Conservation (phyloP, 2,329 filamentous ascomycete species). For the Talaromyces funiculosus region DNA sequence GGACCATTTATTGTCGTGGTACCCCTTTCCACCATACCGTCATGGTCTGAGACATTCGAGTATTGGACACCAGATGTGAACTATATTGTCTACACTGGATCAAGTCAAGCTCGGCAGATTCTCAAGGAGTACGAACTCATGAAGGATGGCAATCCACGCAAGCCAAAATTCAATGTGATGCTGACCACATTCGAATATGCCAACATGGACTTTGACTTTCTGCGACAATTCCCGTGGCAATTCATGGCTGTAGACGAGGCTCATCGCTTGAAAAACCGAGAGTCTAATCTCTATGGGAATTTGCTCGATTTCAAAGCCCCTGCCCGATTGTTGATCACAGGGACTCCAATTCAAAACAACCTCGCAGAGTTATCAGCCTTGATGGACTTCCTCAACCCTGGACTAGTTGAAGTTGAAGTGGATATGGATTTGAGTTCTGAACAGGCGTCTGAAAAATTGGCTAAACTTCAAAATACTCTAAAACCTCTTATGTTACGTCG, state of each 20-base stretch:
- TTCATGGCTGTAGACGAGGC: slow-evolving; percentile 95
- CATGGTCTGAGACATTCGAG: slow-evolving; percentile 98
- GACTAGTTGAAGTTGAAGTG: slow-evolving; percentile 82
- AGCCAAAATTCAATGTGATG: slow-evolving; percentile 94
- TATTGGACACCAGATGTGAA: slow-evolving; percentile 93
- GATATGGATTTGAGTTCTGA: slow-evolving; percentile 79
- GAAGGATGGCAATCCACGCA: slow-evolving; percentile 76
- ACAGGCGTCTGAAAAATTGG: slow-evolving; percentile 79
- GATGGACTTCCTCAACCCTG: slow-evolving; percentile 96
- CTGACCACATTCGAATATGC: slow-evolving; percentile 98
- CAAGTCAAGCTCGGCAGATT: slow-evolving; percentile 75
- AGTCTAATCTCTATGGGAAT: slow-evolving; percentile 85
- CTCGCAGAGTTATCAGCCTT: slow-evolving; percentile 85
- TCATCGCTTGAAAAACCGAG: slow-evolving; percentile 91
- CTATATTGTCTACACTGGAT: slow-evolving; percentile 94
- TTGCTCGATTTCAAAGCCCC: slow-evolving; percentile 81
- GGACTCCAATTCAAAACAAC: slow-evolving; percentile 96
- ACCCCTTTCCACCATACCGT: slow-evolving; percentile 91
- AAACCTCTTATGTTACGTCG: slow-evolving; percentile 91
- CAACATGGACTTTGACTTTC: slow-evolving; percentile 73
- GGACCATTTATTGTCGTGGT: slow-evolving; percentile 97
- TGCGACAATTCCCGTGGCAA: slow-evolving; percentile 94
- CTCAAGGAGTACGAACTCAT: slow-evolving; percentile 89
- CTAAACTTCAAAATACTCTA: slow-evolving; percentile 77
- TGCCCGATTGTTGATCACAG: slow-evolving; percentile 87